Evolutionary conservation across 495 filamentous ascomycete genomes (phyloP), one percentile per base, ranked within the genome.

Genomic region (Aspergillus sclerotiicarbonarius): DNA sequence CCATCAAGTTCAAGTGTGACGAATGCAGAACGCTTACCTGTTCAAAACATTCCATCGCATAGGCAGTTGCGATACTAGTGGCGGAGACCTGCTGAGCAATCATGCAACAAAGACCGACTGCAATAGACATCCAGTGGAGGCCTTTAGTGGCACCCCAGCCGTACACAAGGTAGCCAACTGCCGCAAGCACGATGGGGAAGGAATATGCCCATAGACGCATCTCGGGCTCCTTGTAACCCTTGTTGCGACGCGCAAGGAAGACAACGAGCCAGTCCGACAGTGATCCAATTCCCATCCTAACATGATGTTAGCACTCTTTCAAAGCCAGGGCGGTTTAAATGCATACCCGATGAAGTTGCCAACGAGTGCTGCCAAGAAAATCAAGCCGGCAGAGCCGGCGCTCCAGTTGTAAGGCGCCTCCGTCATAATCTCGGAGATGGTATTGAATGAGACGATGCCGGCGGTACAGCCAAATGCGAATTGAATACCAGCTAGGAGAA

Each of bases 31-130:
- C 19, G 56, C 66, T 46, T 46, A 71, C 68, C 54, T 61, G 60
- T 46, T 71, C 69, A 21, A 71, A 72, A 37, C 67, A 73, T 46
- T 75, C 72, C 66, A 75, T 71, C 1, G 71, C 72, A 65, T 73
- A 75, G 9, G 69, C 69, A 4, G 71, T 72, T n/a, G 71, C 72
- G 51, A 74, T 60, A 56, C 67, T 70, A 18, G 69, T 70, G 0
- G 71, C 64, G 15, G 66, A 67, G 8, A 76, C 71, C 50, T 76
- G 71, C 20, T 74, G 69, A 10, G 71, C 73, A 54, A 72, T 74
- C 63, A 76, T 61, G 56, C 61, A 67, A 56, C 67, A 67, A 15
- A 74, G 53, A 4, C 64, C 65, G 29, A 74, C 61, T 9, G 70
- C 66, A 46, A 69, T 69, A 6, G 65, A 58, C 32, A 74, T 70